A percentile compares a stretch with the other conserved stretches of the same genome.
phyloP scores from a whole-genome alignment of 352 stramenopile species.

The Thraustotheca clavata region DNA sequence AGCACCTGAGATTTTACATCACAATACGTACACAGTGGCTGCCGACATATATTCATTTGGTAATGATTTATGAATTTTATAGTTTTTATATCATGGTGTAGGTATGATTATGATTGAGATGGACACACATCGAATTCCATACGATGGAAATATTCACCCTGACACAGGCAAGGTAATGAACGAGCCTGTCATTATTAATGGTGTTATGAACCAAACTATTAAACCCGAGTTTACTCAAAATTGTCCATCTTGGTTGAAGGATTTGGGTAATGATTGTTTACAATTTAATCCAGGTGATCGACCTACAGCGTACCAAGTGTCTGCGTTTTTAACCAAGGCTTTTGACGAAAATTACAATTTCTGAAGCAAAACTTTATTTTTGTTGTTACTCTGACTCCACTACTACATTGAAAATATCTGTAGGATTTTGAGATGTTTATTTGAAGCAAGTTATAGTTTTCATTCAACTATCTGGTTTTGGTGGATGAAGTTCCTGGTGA shows the following conservation, averaged over 20 bases:
- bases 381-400: no score
- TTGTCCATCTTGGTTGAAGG: neutral
- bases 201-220: neutral
- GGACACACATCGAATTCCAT: neutral
- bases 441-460: no score
- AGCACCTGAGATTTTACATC: neutral
- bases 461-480: no score
- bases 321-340: neutral
- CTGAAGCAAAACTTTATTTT: no score
- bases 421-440: no score
- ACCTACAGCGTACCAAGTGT: neutral
- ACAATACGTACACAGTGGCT: neutral
- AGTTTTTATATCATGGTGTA: neutral
- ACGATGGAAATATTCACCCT: neutral
- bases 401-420: no score
- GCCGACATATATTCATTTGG: conserved; percentile 18
- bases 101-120: neutral
- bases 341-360: no score
- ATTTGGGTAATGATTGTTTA: neutral
- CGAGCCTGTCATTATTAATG: neutral
- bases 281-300: neutral
- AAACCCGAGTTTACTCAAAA: neutral
- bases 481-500: no score
- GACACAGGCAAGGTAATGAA: neutral
- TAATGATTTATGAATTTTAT: neutral